phyloP scores from a whole-genome alignment of 192 early-diverging fungal genomes.

The Funneliformis geosporum region DNA sequence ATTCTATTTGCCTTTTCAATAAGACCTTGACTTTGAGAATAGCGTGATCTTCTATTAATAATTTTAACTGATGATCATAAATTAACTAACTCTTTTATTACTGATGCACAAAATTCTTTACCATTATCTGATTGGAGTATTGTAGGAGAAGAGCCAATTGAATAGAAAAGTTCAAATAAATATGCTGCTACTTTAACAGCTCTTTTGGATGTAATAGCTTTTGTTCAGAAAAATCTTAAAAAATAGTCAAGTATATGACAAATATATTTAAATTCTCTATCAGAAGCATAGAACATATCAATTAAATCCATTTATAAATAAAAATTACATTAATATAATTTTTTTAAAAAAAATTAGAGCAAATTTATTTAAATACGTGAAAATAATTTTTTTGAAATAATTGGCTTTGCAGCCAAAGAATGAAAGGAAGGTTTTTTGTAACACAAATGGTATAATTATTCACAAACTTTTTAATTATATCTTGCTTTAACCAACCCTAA shows the following conservation, averaged over 20 bases:
- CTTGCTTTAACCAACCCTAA: no score
- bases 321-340: no score
- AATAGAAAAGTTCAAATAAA: not conserved
- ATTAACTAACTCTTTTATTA: not conserved
- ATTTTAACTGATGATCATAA: not conserved
- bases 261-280: constrained; percentile 8
- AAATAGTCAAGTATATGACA: not conserved
- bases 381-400: no score
- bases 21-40: not conserved
- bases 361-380: no score
- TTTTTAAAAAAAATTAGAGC: no score
- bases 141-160: not conserved
- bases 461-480: no score
- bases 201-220: not conserved
- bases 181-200: not conserved
- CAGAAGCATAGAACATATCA: not conserved
- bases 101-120: not conserved
- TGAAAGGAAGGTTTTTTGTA: no score
- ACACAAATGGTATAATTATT: no score
- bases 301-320: not conserved
- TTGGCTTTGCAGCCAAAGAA: no score
- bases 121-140: not conserved
- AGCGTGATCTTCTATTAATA: not conserved
- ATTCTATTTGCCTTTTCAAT: not conserved
- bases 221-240: not conserved